Percentiles rank a stretch among this genome's conserved stretches.
phyloP scores from a whole-genome alignment of 805 yeast species.

The Maudiozyma serrabonitensis region DNA sequence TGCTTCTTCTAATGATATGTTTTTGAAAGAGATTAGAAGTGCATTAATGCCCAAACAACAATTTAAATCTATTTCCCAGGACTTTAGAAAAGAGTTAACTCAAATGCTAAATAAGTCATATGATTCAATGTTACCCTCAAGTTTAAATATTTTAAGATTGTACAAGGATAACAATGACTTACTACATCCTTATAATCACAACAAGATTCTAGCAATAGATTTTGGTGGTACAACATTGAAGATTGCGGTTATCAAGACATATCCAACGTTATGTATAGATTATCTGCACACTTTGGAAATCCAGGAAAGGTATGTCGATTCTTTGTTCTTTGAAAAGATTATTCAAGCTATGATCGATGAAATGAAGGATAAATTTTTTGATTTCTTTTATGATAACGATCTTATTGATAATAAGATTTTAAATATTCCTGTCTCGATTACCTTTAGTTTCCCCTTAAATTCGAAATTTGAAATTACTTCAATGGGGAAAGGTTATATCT shows the following conservation, averaged over 20 bases:
- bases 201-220: conserved; percentile 17
- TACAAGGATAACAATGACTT: neutral
- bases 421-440: conserved; percentile 23
- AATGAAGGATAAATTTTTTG: conserved; percentile 10
- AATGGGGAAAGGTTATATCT: conserved; percentile 53
- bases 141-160: neutral
- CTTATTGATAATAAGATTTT: conserved; percentile 1
- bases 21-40: conserved; percentile 18
- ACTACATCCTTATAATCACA: neutral
- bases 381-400: conserved; percentile 12
- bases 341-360: conserved; percentile 11
- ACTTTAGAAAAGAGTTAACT: conserved; percentile 11
- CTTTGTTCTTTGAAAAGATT: conserved; percentile 13
- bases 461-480: conserved; percentile 30
- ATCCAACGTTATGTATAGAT: conserved; percentile 8
- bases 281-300: conserved; percentile 9
- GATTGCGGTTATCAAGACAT: conserved; percentile 11
- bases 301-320: conserved; percentile 10
- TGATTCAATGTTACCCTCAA: conserved; percentile 17
- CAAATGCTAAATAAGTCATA: conserved; percentile 11
- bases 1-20: neutral
- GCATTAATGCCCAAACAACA: conserved; percentile 9
- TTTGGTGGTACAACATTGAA: conserved; percentile 25
- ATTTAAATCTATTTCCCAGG: conserved; percentile 6
- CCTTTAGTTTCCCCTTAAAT: conserved; percentile 28